Conservation (phyloP, 306 rosid species). For the Prunus persica region DNA sequence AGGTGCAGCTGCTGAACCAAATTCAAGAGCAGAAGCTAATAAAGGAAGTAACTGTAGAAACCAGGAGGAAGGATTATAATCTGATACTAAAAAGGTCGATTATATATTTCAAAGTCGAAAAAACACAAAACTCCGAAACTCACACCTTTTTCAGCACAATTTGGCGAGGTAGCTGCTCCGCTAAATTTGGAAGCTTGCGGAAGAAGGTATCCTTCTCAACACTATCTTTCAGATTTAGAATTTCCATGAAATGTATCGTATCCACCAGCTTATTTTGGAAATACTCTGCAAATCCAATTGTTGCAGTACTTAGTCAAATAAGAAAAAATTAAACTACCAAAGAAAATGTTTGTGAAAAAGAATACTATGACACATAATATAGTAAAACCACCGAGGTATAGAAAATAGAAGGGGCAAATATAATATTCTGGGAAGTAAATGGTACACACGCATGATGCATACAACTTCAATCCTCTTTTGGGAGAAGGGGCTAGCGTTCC, state of each 20-base stretch:
- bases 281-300: constrained; percentile 68
- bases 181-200: constrained; percentile 96
- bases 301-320: neutral
- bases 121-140: constrained; percentile 22
- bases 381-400: neutral
- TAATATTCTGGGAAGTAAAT: neutral
- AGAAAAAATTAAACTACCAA: neutral
- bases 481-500: neutral
- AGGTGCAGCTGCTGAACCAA: constrained; percentile 98
- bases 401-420: neutral
- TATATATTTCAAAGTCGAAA: constrained; percentile 1
- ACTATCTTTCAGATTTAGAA: constrained; percentile 93
- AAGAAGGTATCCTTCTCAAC: constrained; percentile 97
- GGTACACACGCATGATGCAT: neutral
- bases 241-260: constrained; percentile 98
- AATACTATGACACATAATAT: neutral
- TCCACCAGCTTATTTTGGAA: constrained; percentile 97
- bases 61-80: constrained; percentile 36
- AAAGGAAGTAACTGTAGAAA: constrained; percentile 87
- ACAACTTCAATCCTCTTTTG: neutral
- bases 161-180: constrained; percentile 96
- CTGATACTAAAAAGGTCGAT: constrained; percentile 15
- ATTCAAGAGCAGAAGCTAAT: constrained; percentile 98
- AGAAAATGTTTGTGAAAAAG: neutral
- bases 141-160: constrained; percentile 88